Percentiles rank a stretch among this genome's conserved stretches.
Evolutionary conservation across 2,329 filamentous ascomycete genomes (phyloP).

Genomic region (Trichophyton mentagrophytes): DNA sequence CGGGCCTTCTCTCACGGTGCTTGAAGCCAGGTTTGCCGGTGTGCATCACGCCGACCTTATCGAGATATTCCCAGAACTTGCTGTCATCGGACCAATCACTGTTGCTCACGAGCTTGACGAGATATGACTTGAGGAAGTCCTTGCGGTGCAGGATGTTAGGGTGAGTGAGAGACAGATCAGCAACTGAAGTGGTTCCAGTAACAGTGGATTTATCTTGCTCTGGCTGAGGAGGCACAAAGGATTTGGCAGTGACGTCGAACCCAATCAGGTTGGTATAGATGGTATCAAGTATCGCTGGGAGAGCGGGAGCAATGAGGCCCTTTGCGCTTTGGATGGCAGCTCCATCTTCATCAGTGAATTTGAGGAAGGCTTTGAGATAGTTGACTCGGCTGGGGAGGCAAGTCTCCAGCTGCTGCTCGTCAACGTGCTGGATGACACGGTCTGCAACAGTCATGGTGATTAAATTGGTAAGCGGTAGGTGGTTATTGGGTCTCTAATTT

Average conservation of each 20-base stretch:
- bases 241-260: constrained; percentile 21
- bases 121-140: constrained; percentile 20
- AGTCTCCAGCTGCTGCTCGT: constrained; percentile 10
- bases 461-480: not conserved
- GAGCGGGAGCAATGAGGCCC: constrained; percentile 17
- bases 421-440: constrained; percentile 9
- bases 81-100: constrained; percentile 20
- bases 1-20: constrained; percentile 16
- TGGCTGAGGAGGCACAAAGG: constrained; percentile 18
- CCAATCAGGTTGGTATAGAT: constrained; percentile 21
- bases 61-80: constrained; percentile 20
- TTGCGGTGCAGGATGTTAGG: constrained; percentile 21
- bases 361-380: constrained; percentile 19
- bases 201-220: constrained; percentile 9
- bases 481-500: not conserved
- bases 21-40: constrained; percentile 20
- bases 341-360: constrained; percentile 19
- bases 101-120: constrained; percentile 19
- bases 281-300: constrained; percentile 18
- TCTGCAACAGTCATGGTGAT: constrained; percentile 6
- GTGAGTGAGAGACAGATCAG: constrained; percentile 17
- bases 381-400: constrained; percentile 13
- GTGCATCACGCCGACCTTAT: constrained; percentile 21
- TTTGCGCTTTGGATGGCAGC: constrained; percentile 16
- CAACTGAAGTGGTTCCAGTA: constrained; percentile 6